Percentiles rank a stretch among this genome's conserved stretches.
phyloP scores from a whole-genome alignment of 2,329 filamentous ascomycete genomes.

The Hypoxylon sp. region DNA sequence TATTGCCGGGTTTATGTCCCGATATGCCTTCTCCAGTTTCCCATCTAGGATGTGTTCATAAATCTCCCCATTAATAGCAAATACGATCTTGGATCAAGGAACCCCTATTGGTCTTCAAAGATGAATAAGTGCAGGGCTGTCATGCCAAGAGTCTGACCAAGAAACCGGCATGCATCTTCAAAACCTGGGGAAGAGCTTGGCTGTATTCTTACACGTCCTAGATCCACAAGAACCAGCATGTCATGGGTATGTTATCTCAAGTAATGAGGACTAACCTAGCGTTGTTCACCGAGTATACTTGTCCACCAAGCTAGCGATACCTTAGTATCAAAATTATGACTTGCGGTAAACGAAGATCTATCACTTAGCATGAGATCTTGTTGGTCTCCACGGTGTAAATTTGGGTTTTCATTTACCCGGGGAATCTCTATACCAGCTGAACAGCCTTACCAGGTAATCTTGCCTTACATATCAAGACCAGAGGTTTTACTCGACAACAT shows the following conservation, averaged over 20 bases:
- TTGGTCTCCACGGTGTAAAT: not conserved
- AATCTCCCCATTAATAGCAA: slow-evolving; percentile 5
- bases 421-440: not conserved
- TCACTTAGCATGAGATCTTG: not conserved
- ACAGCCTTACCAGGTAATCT: not conserved
- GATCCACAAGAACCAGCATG: not conserved
- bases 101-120: slow-evolving; percentile 8
- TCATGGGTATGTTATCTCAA: not conserved
- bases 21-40: slow-evolving; percentile 5
- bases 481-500: not conserved
- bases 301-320: not conserved
- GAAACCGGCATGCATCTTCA: slow-evolving; percentile 7
- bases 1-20: slow-evolving; percentile 3
- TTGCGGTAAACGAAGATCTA: not conserved
- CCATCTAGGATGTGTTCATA: not conserved
- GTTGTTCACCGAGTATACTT: slow-evolving; percentile 12
- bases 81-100: slow-evolving; percentile 4
- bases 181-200: slow-evolving; percentile 36
- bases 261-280: not conserved
- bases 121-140: not conserved
- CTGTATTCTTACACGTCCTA: not conserved
- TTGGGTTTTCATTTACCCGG: not conserved
- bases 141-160: slow-evolving; percentile 3
- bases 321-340: not conserved
- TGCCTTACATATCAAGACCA: not conserved